Conservation (phyloP, 2,329 filamentous ascomycete species). For the Colletotrichum sp. region DNA sequence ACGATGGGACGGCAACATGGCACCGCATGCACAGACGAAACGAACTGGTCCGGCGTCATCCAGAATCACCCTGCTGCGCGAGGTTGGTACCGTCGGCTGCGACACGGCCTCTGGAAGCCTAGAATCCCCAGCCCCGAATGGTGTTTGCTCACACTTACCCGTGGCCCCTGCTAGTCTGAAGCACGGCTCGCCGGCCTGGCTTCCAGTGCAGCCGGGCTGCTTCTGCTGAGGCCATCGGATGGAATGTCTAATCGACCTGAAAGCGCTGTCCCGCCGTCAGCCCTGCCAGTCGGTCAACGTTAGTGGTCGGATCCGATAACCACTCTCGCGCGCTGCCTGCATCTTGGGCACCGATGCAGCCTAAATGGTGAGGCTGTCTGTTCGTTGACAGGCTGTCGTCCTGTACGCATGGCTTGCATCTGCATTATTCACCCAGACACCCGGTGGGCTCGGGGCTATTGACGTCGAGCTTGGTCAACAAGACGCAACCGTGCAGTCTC, state of each 20-base stretch:
- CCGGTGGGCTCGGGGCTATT: conserved; percentile 14
- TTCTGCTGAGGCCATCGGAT: neutral
- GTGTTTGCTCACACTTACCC: neutral
- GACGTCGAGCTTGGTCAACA: neutral
- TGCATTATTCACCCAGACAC: conserved; percentile 4
- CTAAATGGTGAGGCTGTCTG: conserved; percentile 24
- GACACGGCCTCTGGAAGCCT: neutral
- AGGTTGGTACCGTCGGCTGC: neutral
- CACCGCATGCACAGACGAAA: neutral
- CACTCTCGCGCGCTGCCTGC: neutral
- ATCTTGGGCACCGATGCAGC: conserved; percentile 24
- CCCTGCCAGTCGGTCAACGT: conserved; percentile 1
- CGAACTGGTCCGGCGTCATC: conserved; percentile 1
- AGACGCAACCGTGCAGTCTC: neutral
- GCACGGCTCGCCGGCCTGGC: neutral
- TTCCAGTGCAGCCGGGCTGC: neutral
- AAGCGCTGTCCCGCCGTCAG: neutral
- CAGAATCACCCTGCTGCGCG: neutral
- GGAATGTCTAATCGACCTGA: neutral
- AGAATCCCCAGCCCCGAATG: neutral
- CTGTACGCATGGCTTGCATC: neutral
- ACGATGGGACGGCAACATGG: conserved; percentile 1
- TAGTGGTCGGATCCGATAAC: neutral
- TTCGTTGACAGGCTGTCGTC: conserved; percentile 8
- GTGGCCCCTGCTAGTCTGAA: neutral